Conservation (phyloP, 305 asterid genomes). For the Petunia hybrid region DNA sequence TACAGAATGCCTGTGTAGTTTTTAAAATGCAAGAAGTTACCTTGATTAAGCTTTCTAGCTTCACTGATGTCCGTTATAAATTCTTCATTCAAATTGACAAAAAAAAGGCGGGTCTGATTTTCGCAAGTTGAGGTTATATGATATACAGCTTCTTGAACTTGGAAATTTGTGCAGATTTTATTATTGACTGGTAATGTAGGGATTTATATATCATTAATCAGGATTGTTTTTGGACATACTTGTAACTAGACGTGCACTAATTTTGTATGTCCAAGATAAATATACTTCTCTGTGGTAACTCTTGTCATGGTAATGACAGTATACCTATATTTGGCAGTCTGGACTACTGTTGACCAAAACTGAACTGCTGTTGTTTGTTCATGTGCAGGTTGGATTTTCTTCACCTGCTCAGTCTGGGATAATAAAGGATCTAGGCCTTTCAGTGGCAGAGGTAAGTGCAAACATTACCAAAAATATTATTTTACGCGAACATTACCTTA, state of each 20-base stretch:
- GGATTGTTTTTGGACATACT: too few relatives aligned
- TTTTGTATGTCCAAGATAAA: neutral
- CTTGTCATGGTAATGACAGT: too few relatives aligned
- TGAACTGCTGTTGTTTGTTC: neutral
- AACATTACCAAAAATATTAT: constrained; percentile 9
- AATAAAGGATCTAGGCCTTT: constrained; percentile 68
- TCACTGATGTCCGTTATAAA: neutral
- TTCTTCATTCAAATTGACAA: too few relatives aligned
- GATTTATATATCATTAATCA: too few relatives aligned
- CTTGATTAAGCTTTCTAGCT: neutral
- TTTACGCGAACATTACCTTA: too few relatives aligned
- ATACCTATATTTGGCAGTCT: too few relatives aligned
- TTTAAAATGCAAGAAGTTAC: neutral
- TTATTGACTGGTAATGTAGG: too few relatives aligned
- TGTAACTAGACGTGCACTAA: too few relatives aligned
- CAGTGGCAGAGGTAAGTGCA: constrained; percentile 65
- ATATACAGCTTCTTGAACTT: too few relatives aligned
- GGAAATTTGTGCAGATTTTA: too few relatives aligned
- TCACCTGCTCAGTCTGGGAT: constrained; percentile 90
- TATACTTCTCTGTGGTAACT: neutral
- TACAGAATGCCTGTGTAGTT: neutral
- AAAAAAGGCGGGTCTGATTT: neutral
- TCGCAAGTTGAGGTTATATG: neutral
- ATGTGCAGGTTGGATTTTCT: constrained; percentile 76
- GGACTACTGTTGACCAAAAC: neutral